phyloP scores from a whole-genome alignment of 768 basidiomycete genomes.

The Leccinum pellstonianum region DNA sequence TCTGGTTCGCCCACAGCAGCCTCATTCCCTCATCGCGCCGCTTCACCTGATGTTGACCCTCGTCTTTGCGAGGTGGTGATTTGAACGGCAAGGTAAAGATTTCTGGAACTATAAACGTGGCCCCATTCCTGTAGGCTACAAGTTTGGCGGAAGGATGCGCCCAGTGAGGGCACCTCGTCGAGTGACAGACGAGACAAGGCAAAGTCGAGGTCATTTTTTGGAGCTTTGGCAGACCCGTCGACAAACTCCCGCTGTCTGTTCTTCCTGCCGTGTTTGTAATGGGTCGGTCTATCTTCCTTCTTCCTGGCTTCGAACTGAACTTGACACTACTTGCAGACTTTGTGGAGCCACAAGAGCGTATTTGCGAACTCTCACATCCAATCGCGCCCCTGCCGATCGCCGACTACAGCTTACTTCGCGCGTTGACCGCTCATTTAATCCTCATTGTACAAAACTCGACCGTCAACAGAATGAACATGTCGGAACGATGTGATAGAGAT shows the following conservation, averaged over 20 bases:
- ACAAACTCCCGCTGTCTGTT: constrained; percentile 39
- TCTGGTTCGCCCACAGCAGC: constrained; percentile 44
- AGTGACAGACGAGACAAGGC: constrained; percentile 86
- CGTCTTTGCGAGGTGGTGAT: constrained; percentile 52
- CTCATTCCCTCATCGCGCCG: constrained; percentile 36
- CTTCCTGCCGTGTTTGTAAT: constrained; percentile 90
- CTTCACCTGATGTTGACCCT: constrained; percentile 50
- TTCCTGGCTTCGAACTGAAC: background rate
- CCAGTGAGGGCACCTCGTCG: constrained; percentile 39
- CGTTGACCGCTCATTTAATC: constrained; percentile 92
- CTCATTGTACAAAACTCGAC: constrained; percentile 88
- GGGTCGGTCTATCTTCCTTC: constrained; percentile 51
- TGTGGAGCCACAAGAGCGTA: constrained; percentile 82
- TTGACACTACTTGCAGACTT: constrained; percentile 59
- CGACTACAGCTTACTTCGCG: constrained; percentile 92
- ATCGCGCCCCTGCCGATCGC: constrained; percentile 86
- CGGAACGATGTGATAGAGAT: too few species aligned
- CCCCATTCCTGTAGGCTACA: constrained; percentile 84
- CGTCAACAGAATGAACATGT: constrained; percentile 96
- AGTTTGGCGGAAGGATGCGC: constrained; percentile 79
- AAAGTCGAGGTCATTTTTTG: constrained; percentile 87
- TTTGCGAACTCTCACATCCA: constrained; percentile 80
- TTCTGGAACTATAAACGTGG: constrained; percentile 82
- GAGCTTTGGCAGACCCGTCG: constrained; percentile 75
- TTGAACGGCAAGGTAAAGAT: constrained; percentile 73